Evolutionary conservation across 305 asterid species (phyloP).

Genomic region (Solanum chacoense): DNA sequence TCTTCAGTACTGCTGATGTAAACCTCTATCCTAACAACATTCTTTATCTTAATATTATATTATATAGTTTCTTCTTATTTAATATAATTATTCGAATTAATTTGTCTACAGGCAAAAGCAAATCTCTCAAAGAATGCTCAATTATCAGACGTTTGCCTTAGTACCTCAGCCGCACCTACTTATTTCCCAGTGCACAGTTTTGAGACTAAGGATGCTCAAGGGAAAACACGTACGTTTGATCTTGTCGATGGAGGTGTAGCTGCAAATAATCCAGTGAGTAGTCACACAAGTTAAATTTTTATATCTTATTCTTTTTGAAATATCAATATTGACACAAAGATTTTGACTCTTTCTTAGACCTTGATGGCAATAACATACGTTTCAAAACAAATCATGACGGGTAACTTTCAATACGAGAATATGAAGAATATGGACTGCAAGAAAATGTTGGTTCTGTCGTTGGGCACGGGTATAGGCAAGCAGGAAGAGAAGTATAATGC

Average conservation of each 20-base stretch:
- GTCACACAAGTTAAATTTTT: not conserved
- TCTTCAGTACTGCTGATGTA: constrained; percentile 69
- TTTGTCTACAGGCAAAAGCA: constrained; percentile 32
- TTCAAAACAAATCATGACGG: constrained; percentile 36
- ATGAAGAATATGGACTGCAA: constrained; percentile 33
- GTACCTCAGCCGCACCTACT: constrained; percentile 43
- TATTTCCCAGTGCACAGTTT: constrained; percentile 41
- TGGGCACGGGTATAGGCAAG: constrained; percentile 54
- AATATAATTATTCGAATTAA: not conserved
- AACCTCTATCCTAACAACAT: not conserved
- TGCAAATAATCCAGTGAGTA: constrained; percentile 40
- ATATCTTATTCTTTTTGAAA: not conserved
- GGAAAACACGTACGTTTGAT: constrained; percentile 13
- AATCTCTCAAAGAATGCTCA: constrained; percentile 23
- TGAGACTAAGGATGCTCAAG: constrained; percentile 15
- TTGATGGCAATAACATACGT: constrained; percentile 45
- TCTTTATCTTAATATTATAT: not conserved
- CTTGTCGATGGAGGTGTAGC: constrained; percentile 45
- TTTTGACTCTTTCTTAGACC: constrained; percentile 24
- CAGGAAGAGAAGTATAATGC: constrained; percentile 46
- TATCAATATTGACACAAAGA: not conserved
- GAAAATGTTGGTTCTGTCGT: constrained; percentile 48
- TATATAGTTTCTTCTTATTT: not conserved
- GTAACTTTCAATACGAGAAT: constrained; percentile 19
- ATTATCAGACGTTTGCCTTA: constrained; percentile 31